Evolutionary conservation across 306 rosid species (phyloP).

Genomic region (Vachellia pachyceras): DNA sequence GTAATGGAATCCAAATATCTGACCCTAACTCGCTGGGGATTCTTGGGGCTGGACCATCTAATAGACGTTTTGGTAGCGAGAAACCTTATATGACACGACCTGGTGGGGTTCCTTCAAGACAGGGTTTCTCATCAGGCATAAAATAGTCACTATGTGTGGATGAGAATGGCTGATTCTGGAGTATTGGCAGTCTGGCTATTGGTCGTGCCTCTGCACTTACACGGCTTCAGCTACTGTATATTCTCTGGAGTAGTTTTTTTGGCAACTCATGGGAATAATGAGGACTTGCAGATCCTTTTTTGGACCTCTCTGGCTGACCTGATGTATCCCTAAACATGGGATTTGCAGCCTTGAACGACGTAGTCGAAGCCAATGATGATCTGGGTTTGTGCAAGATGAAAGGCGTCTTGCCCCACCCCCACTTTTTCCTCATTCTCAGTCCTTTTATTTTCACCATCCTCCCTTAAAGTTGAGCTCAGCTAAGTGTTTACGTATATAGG

Average conservation of each 20-base stretch:
- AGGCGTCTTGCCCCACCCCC: constrained; percentile 44
- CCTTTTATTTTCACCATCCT: constrained; percentile 46
- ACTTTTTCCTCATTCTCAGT: constrained; percentile 27
- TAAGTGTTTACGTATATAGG: constrained; percentile 66
- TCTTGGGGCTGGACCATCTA: constrained; percentile 97
- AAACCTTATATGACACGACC: constrained; percentile 73
- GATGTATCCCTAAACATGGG: constrained; percentile 48
- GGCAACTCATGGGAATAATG: constrained; percentile 73
- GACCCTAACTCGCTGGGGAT: constrained; percentile 89
- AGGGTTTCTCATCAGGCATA: constrained; percentile 63
- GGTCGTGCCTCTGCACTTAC: constrained; percentile 44
- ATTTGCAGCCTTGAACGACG: constrained; percentile 46
- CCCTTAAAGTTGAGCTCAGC: constrained; percentile 61
- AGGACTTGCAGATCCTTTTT: constrained; percentile 56
- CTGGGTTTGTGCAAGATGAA: constrained; percentile 47
- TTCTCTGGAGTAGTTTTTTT: constrained; percentile 69
- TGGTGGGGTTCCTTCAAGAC: constrained; percentile 69
- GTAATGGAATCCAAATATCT: constrained; percentile 57
- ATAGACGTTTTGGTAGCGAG: constrained; percentile 64
- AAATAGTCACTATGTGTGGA: constrained; percentile 47
- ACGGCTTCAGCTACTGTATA: constrained; percentile 59
- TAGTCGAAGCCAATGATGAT: constrained; percentile 53
- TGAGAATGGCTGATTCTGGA: constrained; percentile 45
- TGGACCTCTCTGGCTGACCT: constrained; percentile 52
- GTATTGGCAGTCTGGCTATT: constrained; percentile 48